Evolutionary conservation across 164 flowering plant species (phyloP), one percentile per base, ranked within the genome.

Genomic region (Umbilicus rupestris): DNA sequence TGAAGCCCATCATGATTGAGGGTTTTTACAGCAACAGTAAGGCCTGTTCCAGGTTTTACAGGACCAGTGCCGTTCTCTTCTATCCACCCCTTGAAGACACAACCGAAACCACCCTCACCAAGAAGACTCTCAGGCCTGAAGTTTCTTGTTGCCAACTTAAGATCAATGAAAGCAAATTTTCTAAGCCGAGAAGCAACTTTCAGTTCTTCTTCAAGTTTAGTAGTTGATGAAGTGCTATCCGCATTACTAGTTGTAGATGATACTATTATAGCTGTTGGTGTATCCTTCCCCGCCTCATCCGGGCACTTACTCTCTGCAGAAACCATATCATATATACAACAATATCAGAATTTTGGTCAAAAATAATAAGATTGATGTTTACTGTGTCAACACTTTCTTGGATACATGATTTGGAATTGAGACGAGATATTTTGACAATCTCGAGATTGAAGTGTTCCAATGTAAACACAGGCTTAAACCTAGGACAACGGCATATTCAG

Each of bases 41-140:
- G 92, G 55, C 97, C 97, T 20, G 95, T 92, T 46, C 97, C 97
- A 59, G 97, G 96, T 80, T 86, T 92, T 26, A 87, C 92, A 2
- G 97, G 88, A 66, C 88, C 97, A 26, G 97, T 91, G 68, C 97
- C 97, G 72, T 89, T 91, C 79, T 91, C 96, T 83, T 91, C 97
- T 60, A 91, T 86, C 97, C 97, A 91, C 26, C 97, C 97, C 75
- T 91, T 91, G 76, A 91, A 91, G 1, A 91, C 97, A 78, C 97
- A 91, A 68, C 97, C 97, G 76, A 91, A 91, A 14, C 97, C 96
- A 62, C 97, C 97, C 77, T 91, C 94, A 47, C 97, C 97, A 67
- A 91, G 97, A 69, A 91, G 88, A 79, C 90, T 84, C 78, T 91
- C 97, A 5, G 97, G 97, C 73, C 93, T 85, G 64, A 91, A 91